Evolutionary conservation across 257 asterid genomes (phyloP).

Genomic region (Echium plantagineum): DNA sequence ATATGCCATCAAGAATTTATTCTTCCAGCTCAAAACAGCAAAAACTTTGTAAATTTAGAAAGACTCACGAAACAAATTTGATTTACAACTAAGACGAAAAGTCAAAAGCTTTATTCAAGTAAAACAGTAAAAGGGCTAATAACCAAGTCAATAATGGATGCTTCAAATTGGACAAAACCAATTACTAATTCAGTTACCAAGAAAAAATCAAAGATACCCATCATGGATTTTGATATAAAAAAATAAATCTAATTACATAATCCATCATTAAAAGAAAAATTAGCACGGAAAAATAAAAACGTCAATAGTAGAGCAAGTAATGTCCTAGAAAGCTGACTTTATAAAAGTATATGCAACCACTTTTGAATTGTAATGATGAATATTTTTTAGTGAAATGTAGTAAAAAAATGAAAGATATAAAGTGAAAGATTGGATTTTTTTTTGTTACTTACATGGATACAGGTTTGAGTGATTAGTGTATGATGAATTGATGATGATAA

Average conservation of each 20-base stretch:
- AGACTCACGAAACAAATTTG: slow-evolving; percentile 11
- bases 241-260: too few relatives aligned
- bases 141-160: neutral
- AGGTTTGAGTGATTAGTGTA: neutral
- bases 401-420: neutral
- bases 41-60: neutral
- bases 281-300: too few relatives aligned
- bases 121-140: too few relatives aligned
- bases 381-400: too few relatives aligned
- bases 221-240: too few relatives aligned
- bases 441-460: neutral
- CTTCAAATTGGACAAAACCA: neutral
- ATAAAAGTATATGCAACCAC: too few relatives aligned
- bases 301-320: too few relatives aligned
- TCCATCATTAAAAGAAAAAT: too few relatives aligned
- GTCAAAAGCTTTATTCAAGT: slow-evolving; percentile 12
- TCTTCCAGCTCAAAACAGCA: neutral
- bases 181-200: too few relatives aligned
- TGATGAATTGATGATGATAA: neutral
- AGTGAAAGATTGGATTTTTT: neutral
- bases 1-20: neutral
- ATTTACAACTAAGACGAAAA: slow-evolving; percentile 7
- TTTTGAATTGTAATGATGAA: too few relatives aligned
- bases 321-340: neutral
- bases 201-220: neutral